These are phyloP conservation scores for Skeletonema marinoi DNA, from an alignment of 108 stramenopile species.

Conservation along the genomic window DNA sequence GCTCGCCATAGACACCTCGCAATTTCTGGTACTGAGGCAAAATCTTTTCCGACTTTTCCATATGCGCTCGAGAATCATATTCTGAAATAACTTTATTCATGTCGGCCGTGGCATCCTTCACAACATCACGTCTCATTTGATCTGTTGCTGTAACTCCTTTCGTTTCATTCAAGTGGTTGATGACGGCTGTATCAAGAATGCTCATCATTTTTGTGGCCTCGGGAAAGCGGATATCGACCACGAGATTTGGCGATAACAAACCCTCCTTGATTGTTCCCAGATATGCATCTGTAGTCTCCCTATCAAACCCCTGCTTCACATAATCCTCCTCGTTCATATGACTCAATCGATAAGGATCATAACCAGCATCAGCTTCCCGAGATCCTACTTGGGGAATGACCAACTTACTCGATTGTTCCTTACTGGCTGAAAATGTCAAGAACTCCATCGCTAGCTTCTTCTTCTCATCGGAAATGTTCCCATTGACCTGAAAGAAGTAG, in stretches of 20 bases:
- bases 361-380: conserved; percentile 12
- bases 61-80: neutral
- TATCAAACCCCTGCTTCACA: conserved; percentile 22
- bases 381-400: conserved; percentile 36
- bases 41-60: neutral
- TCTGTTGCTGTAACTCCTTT: neutral
- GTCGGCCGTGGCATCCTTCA: neutral
- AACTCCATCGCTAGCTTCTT: conserved; percentile 49
- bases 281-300: conserved; percentile 23
- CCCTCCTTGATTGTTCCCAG: conserved; percentile 31
- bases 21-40: neutral
- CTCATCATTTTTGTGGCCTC: conserved; percentile 19
- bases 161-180: neutral
- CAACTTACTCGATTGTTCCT: conserved; percentile 20
- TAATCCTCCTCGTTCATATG: conserved; percentile 35
- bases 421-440: conserved; percentile 37
- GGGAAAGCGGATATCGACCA: conserved; percentile 44
- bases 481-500: conserved; percentile 1
- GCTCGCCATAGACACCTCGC: conserved; percentile 2
- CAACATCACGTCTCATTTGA: neutral
- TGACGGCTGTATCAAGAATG: conserved; percentile 37
- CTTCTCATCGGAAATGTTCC: conserved; percentile 1
- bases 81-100: neutral
- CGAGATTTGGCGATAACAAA: conserved; percentile 42
- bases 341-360: conserved; percentile 39